These are phyloP conservation scores for Ramularia endophylla DNA, from an alignment of 2,329 filamentous ascomycete species.

Conservation along the genomic window DNA sequence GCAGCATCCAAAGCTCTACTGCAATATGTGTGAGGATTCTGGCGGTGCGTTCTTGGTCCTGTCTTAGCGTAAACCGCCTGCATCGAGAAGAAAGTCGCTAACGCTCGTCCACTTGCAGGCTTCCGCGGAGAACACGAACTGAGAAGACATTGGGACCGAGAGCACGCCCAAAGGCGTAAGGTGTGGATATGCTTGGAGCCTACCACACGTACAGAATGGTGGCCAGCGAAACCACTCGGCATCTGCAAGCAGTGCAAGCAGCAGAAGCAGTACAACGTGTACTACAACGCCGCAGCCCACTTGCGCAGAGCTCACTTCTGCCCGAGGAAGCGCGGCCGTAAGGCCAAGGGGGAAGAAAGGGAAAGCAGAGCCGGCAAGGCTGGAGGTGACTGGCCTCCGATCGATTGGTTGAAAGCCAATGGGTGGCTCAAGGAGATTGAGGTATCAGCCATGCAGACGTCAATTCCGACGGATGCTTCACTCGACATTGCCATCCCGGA, in stretches of 20 bases:
- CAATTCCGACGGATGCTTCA: not conserved
- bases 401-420: conserved; percentile 52
- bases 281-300: conserved; percentile 94
- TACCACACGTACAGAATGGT: conserved; percentile 29
- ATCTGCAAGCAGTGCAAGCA: conserved; percentile 79
- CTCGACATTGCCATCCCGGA: no score
- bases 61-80: no score
- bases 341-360: conserved; percentile 53
- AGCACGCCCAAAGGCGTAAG: conserved; percentile 57
- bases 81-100: no score
- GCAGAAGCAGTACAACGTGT: conserved; percentile 76
- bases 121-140: conserved; percentile 82
- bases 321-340: conserved; percentile 54
- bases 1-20: conserved; percentile 65
- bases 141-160: conserved; percentile 49
- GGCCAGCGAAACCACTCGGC: conserved; percentile 56
- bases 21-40: conserved; percentile 62
- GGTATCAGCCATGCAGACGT: conserved; percentile 20
- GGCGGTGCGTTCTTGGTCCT: conserved; percentile 41
- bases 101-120: conserved; percentile 37
- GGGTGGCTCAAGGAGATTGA: conserved; percentile 55
- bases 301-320: conserved; percentile 84
- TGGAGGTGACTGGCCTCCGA: conserved; percentile 55
- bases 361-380: conserved; percentile 52
- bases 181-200: conserved; percentile 60